Percentiles rank a stretch among this genome's conserved stretches.
Evolutionary conservation across 2,329 filamentous ascomycete species (phyloP).

Genomic region (Hypoxylon sp.): DNA sequence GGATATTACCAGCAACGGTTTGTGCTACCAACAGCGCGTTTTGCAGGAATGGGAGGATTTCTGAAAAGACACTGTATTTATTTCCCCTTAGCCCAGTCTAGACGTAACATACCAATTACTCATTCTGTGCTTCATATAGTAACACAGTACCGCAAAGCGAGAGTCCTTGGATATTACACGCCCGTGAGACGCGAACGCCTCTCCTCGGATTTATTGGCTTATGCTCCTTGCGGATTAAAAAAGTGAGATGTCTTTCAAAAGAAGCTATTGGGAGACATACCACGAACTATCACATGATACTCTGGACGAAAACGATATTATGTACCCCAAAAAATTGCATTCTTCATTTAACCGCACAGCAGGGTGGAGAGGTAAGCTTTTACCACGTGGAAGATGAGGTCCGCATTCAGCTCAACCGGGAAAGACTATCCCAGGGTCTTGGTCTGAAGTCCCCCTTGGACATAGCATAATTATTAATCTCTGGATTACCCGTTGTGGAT

Average conservation of each 20-base stretch:
- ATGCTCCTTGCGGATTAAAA: not conserved
- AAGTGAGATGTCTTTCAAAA: not conserved
- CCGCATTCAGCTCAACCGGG: conserved; percentile 7
- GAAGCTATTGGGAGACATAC: not conserved
- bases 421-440: conserved; percentile 8
- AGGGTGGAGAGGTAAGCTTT: conserved; percentile 8
- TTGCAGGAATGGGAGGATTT: not conserved
- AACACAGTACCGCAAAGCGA: conserved; percentile 17
- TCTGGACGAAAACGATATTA: not conserved
- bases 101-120: not conserved
- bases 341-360: not conserved
- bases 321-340: conserved; percentile 1
- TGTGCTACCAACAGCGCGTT: conserved; percentile 13
- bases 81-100: not conserved
- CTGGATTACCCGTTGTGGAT: not conserved
- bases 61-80: not conserved
- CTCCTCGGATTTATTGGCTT: conserved; percentile 14
- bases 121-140: conserved; percentile 6
- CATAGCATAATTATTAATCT: not conserved
- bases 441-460: not conserved
- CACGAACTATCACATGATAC: conserved; percentile 3
- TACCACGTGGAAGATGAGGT: conserved; percentile 22
- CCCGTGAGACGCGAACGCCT: conserved; percentile 19
- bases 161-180: conserved; percentile 10
- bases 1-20: conserved; percentile 1